Evolutionary conservation across 192 early-diverging fungal species (phyloP), one percentile per base, ranked within the genome.

Genomic region (Phycomyces blakesleeanus): DNA sequence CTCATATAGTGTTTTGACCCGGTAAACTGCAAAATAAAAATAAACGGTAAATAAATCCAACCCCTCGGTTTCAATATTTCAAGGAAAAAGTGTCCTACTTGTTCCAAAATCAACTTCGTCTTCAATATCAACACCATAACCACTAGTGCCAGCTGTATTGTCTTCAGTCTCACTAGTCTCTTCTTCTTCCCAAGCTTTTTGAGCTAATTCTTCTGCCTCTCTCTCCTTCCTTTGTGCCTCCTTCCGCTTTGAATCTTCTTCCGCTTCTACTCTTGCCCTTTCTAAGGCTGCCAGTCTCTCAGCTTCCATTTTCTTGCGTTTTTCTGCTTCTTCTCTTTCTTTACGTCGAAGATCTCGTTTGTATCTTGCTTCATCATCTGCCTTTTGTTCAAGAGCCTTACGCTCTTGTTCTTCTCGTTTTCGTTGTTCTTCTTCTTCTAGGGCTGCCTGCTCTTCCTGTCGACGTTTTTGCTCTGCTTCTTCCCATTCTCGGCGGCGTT

Each of bases 1-100:
- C n/a, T 70, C 78, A 64, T 83, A 81, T 11, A 81, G 42, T 6
- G 77, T 51, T 18, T 68, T 68, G 16, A 66, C 71, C 27, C 65
- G 63, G 26, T 68, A 78, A 16, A 64, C 73, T 78, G 61, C 14
- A n/a, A n/a, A n/a, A n/a, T n/a, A n/a, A 41, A 14, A 51, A 57
- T 40, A 47, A 66, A 50, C 29, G 47, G 49, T 18, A 49, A 37
- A 58, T 66, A 64, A 14, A 27, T 24, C 53, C 22, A 51, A 51
- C 27, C 55, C 8, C 21, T 57, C 34, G 60, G 37, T 29, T 56
- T 1, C 10, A 14, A 9, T n/a, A n/a, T 25, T 22, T n/a, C 24
- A n/a, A 55, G n/a, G 20, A 54, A 25, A 27, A 11, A n/a, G 14
- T n/a, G 11, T 58, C 68, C 60, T 66, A 75, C 73, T 67, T 27